Evolutionary conservation across 495 filamentous ascomycete genomes (phyloP).

Genomic region (Diplogelasinospora grovesii): DNA sequence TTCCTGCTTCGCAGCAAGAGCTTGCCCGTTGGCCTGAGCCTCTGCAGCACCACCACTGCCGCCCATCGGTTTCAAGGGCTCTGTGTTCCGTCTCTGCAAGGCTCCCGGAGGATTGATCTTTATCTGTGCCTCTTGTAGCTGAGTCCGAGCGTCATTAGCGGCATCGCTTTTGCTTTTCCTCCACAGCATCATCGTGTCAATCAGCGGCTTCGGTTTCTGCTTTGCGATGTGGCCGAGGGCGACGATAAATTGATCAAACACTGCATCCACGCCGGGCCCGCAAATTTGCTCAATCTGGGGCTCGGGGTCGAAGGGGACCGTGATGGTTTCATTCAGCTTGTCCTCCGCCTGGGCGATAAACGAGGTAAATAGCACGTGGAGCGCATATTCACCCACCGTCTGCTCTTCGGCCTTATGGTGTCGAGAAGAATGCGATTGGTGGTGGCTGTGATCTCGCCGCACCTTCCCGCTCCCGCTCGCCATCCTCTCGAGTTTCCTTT

Average conservation of each 20-base stretch:
- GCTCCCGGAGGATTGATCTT: constrained; percentile 21
- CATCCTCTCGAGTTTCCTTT: constrained; percentile 53
- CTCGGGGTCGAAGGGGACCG: constrained; percentile 64
- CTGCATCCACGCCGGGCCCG: constrained; percentile 77
- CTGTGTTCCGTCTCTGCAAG: constrained; percentile 43
- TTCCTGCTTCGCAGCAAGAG: constrained; percentile 56
- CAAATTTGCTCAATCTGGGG: constrained; percentile 81
- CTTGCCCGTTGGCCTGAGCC: constrained; percentile 17
- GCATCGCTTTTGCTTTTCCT: constrained; percentile 89
- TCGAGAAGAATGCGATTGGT: constrained; percentile 76
- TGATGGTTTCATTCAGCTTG: constrained; percentile 81
- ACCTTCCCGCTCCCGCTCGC: constrained; percentile 59
- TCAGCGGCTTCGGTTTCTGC: constrained; percentile 88
- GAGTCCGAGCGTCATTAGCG: constrained; percentile 52
- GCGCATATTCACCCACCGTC: constrained; percentile 91
- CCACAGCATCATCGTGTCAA: constrained; percentile 97
- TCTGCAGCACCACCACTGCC: constrained; percentile 5
- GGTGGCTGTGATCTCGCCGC: constrained; percentile 65
- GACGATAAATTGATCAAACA: constrained; percentile 92
- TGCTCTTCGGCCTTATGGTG: constrained; percentile 68
- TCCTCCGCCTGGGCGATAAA: constrained; percentile 83
- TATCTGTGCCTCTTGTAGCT: constrained; percentile 55
- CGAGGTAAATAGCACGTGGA: constrained; percentile 93
- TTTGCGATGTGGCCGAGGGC: constrained; percentile 90
- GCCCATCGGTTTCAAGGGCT: constrained; percentile 33